Conservation (phyloP, 257 asterid genomes). For the Coffea eugenioides region DNA sequence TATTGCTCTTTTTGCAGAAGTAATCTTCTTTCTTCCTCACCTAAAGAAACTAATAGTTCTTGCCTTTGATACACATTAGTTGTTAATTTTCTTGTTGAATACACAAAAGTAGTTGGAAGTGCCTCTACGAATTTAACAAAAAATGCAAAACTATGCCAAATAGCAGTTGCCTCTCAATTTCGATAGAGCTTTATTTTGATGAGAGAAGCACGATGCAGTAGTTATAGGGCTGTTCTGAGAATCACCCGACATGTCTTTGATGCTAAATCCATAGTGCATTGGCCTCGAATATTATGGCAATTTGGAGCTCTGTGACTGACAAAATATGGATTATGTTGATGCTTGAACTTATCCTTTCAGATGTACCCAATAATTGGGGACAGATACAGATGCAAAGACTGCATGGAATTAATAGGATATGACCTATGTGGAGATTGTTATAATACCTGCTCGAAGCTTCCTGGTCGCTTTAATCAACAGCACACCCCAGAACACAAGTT, state of each 20-base stretch:
- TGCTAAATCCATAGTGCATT: neutral
- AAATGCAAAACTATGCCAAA: no score
- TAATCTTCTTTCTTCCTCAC: neutral
- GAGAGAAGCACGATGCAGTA: neutral
- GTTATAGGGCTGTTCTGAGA: neutral
- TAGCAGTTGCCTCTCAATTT: neutral
- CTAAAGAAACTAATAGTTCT: neutral
- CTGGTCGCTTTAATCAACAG: constrained; percentile 62
- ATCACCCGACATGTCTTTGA: neutral
- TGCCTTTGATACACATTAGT: neutral
- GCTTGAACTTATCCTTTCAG: constrained; percentile 27
- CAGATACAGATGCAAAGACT: constrained; percentile 56
- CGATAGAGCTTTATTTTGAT: neutral
- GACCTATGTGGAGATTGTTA: constrained; percentile 55
- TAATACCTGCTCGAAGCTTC: constrained; percentile 39
- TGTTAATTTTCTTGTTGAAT: neutral
- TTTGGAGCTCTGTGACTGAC: neutral
- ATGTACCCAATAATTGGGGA: constrained; percentile 58
- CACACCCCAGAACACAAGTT: constrained; percentile 58
- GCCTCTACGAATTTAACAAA: neutral
- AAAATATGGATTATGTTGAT: neutral
- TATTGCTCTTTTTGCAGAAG: neutral
- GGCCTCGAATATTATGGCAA: neutral
- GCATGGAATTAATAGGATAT: constrained; percentile 39
- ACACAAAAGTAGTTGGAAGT: neutral